Evolutionary conservation across 441 rosid genomes (phyloP).

Genomic region (Dalechampia spathulata): DNA sequence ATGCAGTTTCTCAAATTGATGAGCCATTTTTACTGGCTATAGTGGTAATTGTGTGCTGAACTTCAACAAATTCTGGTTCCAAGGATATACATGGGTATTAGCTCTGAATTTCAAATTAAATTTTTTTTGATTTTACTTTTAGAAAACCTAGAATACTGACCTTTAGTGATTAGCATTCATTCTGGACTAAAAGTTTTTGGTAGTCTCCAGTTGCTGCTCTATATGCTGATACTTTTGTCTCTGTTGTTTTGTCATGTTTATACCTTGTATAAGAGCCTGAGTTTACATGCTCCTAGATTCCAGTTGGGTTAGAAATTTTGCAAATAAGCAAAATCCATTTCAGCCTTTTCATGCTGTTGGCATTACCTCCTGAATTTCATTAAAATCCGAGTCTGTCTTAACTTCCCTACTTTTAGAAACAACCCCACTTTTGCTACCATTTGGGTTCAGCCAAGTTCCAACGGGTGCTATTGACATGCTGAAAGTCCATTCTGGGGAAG

Average conservation of each 20-base stretch:
- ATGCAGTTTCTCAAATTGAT: constrained; percentile 84
- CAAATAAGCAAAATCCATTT: background rate
- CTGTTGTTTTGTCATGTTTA: background rate
- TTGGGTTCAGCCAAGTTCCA: constrained; percentile 1
- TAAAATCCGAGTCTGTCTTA: background rate
- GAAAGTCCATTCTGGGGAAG: background rate
- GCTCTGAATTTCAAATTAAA: constrained; percentile 66
- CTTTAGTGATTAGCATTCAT: background rate
- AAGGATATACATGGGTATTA: constrained; percentile 88
- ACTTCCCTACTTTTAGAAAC: background rate
- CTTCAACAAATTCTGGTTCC: constrained; percentile 97
- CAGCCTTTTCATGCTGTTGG: background rate
- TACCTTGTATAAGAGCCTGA: constrained; percentile 1
- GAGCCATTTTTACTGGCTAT: constrained; percentile 95
- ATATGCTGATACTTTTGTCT: too few species aligned
- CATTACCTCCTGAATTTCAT: background rate
- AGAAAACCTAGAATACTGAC: constrained; percentile 20
- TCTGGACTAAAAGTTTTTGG: constrained; percentile 8
- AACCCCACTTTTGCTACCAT: background rate
- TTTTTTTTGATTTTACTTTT: constrained; percentile 25
- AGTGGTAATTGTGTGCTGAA: constrained; percentile 99
- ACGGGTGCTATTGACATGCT: background rate
- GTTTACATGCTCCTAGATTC: background rate
- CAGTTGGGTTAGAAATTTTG: background rate
- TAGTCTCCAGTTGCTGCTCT: too few species aligned